Evolutionary conservation across 495 filamentous ascomycete species (phyloP), one percentile per base, ranked within the genome.

Genomic region (Penicillium waksmanii): DNA sequence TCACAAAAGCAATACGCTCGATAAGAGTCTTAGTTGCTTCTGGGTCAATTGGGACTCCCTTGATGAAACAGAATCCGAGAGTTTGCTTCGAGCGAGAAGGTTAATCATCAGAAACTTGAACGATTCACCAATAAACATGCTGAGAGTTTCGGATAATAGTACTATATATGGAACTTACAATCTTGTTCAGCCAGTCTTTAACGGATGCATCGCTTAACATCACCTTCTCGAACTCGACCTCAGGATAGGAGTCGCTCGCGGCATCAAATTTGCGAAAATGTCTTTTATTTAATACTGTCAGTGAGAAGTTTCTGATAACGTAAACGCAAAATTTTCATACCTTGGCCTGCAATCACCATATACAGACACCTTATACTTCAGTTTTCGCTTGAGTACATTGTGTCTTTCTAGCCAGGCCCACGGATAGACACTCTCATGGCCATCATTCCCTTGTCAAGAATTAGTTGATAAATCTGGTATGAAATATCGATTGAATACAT

Each of bases 1-100:
- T 82, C 65, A 97, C 92, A 61, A 91, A 90, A 9, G 90, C 83
- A 53, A 98, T 96, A 25, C 85, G 84, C 66, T 92, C 84, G 3
- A 97, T 78, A 5, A 97, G 78, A 27, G 73, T 56, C 66, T 91
- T 63, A 3, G 94, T 97, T 5, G 82, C 77, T 64, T 87, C 79
- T 0, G 91, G 89, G 17, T 81, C 81, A 23, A 80, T 67, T 1
- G 93, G 92, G 40, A 87, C 87, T 40, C 76, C 81, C 17, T 82
- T 74, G 9, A 96, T 82, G 65, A 90, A 91, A 58, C 77, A 87
- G 66, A 93, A 92, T 4, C 92, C 92, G 40, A 79, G 80, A 46
- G 67, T 68, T 58, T 82, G 79, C 83, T 85, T 44, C 17, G 66
- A 73, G 58, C 31, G 8, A 17, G 17, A 17, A n/a, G 10, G 33